phyloP scores from a whole-genome alignment of 2,329 filamentous ascomycete genomes.

The Diaporthe sp. region DNA sequence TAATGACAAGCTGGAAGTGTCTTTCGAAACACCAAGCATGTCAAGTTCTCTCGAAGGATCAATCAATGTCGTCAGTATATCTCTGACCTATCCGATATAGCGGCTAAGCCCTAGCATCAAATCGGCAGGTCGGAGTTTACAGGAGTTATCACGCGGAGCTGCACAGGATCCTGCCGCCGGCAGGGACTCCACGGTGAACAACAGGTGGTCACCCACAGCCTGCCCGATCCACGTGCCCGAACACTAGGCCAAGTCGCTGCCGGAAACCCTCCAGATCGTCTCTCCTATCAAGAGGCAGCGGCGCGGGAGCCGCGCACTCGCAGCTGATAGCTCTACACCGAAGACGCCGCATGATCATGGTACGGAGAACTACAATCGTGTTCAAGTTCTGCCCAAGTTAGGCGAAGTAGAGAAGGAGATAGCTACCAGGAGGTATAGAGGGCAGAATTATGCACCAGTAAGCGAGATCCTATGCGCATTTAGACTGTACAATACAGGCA shows the following conservation, averaged over 20 bases:
- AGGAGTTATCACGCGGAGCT: background rate
- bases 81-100: background rate
- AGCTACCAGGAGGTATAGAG: background rate
- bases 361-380: no score
- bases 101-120: background rate
- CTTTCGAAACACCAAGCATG: background rate
- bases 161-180: background rate
- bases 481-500: background rate
- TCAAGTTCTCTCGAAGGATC: background rate
- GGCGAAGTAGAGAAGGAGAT: background rate
- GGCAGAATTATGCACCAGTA: background rate
- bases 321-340: no score
- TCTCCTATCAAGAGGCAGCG: background rate
- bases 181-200: background rate
- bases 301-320: background rate
- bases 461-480: background rate
- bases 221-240: background rate
- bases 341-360: background rate
- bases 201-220: background rate
- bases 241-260: background rate
- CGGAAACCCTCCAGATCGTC: background rate
- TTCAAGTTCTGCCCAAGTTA: background rate
- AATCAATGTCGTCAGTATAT: background rate
- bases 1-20: background rate
- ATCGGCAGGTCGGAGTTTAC: constrained; percentile 4